A percentile compares a stretch with the other conserved stretches of the same genome.
phyloP scores from a whole-genome alignment of 495 filamentous ascomycete species.

The Aspergillus cristatus region DNA sequence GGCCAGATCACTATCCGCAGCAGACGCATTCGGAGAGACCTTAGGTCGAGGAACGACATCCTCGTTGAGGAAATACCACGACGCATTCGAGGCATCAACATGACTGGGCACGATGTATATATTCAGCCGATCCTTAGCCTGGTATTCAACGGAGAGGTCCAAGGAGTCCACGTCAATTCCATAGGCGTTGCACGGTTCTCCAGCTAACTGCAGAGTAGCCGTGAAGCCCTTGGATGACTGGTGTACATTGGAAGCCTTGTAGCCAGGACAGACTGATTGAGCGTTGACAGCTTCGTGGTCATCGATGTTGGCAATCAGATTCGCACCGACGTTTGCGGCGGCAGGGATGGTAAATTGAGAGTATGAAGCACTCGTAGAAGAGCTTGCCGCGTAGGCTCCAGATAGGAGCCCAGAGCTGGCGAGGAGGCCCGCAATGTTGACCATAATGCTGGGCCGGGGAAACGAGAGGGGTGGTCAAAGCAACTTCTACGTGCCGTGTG shows the following conservation, averaged over 20 bases:
- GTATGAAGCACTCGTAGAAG: slow-evolving; percentile 9
- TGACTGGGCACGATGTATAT: slow-evolving; percentile 51
- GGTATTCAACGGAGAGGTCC: slow-evolving; percentile 46
- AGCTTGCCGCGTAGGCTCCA: slow-evolving; percentile 18
- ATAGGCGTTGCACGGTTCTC: slow-evolving; percentile 51
- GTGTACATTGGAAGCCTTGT: slow-evolving; percentile 44
- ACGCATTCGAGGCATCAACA: slow-evolving; percentile 52
- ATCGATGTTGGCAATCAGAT: slow-evolving; percentile 57
- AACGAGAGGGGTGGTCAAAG: not conserved
- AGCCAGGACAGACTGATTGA: slow-evolving; percentile 59
- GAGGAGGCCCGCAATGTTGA: slow-evolving; percentile 18
- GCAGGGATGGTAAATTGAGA: slow-evolving; percentile 50
- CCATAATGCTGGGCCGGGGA: slow-evolving; percentile 12
- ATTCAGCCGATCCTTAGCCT: slow-evolving; percentile 44
- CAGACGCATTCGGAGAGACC: slow-evolving; percentile 28
- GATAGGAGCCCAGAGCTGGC: slow-evolving; percentile 20
- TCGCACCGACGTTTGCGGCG: slow-evolving; percentile 44
- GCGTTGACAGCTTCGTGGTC: slow-evolving; percentile 64
- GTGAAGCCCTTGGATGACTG: slow-evolving; percentile 38
- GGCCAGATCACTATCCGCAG: slow-evolving; percentile 39
- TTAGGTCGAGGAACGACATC: slow-evolving; percentile 51
- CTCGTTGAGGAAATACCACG: slow-evolving; percentile 60
- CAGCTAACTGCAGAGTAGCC: slow-evolving; percentile 45
- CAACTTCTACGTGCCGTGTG: too few relatives aligned
- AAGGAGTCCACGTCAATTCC: slow-evolving; percentile 53